Evolutionary conservation across 2,329 filamentous ascomycete genomes (phyloP), one percentile per base, ranked within the genome.

Genomic region (Monosporascus sp.): DNA sequence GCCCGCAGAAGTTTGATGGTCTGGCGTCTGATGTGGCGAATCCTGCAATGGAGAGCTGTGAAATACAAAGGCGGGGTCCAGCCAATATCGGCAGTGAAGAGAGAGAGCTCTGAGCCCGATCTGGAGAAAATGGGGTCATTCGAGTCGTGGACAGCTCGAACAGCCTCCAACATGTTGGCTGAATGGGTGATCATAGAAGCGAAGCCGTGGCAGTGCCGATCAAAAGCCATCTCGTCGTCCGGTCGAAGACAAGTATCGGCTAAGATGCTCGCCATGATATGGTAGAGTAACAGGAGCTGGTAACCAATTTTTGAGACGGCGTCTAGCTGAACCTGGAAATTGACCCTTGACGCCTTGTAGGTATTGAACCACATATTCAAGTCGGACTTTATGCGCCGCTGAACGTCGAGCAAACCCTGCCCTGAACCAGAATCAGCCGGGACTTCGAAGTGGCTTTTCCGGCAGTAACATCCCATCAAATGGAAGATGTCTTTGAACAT

Each of bases 61-160:
- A 70, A 79, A 54, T 77, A 78, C 3, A 79, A 65, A 0, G 73
- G 70, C 6, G 74, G 65, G 9, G 77, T 67, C 63, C 73, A 74
- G 8, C 76, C 75, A 9, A 75, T 64, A 52, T 79, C 75, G 5
- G 66, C 57, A 15, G 72, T 67, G 2, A 69, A 68, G 8, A 59
- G 54, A n/a, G 66, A 61, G 59, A 70, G 68, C 37, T 67, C 63
- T 31, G 62, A 51, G 3, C 27, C 11, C 4, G 27, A 31, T 31
- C 27, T 31, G 9, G 27, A 31, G 27, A 31, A 34, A 49, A 48
- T 15, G 54, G 54, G 5, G 53, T 6, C 18, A 49, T 39, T n/a
- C 27, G 37, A 18, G 17, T 22, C 9, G 54, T 31, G 5, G 20
- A 4, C 11, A 39, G 47, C 49, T 4, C 15, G 3, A 3, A 57